Evolutionary conservation across 768 basidiomycete genomes (phyloP).

Genomic region (Boletus huronensis): DNA sequence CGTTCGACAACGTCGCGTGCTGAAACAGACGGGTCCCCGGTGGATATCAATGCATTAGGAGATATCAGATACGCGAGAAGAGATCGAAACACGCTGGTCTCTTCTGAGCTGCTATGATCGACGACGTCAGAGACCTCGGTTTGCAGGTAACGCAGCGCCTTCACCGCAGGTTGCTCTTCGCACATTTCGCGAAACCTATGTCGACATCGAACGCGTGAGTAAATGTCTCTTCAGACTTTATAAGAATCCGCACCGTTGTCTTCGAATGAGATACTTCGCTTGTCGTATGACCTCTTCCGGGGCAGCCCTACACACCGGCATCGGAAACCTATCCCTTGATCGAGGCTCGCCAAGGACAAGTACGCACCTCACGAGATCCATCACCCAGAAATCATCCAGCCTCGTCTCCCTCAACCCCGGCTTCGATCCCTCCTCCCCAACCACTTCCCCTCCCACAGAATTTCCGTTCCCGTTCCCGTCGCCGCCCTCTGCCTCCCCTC

Average conservation of each 20-base stretch:
- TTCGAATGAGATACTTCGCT: constrained; percentile 60
- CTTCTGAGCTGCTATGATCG: constrained; percentile 60
- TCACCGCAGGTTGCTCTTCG: constrained; percentile 51
- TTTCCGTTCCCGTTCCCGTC: not conserved
- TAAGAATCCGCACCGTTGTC: constrained; percentile 58
- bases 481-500: not conserved
- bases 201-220: not conserved
- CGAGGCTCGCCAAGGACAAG: not conserved
- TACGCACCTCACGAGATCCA: constrained; percentile 60
- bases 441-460: constrained; percentile 15
- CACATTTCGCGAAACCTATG: constrained; percentile 81
- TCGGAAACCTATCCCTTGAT: not conserved
- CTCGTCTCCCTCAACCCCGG: constrained; percentile 38
- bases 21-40: not conserved
- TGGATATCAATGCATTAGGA: constrained; percentile 23
- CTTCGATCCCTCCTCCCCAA: constrained; percentile 8
- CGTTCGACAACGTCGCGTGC: constrained; percentile 17
- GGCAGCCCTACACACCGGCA: constrained; percentile 43
- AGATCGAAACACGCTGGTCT: constrained; percentile 59
- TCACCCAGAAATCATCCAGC: constrained; percentile 77
- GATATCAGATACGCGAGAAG: constrained; percentile 63
- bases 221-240: not conserved
- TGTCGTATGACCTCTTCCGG: constrained; percentile 61
- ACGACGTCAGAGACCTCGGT: constrained; percentile 68
- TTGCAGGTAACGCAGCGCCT: constrained; percentile 70